Conservation (phyloP, 2,329 filamentous ascomycete genomes). For the Epichloe uncinata region DNA sequence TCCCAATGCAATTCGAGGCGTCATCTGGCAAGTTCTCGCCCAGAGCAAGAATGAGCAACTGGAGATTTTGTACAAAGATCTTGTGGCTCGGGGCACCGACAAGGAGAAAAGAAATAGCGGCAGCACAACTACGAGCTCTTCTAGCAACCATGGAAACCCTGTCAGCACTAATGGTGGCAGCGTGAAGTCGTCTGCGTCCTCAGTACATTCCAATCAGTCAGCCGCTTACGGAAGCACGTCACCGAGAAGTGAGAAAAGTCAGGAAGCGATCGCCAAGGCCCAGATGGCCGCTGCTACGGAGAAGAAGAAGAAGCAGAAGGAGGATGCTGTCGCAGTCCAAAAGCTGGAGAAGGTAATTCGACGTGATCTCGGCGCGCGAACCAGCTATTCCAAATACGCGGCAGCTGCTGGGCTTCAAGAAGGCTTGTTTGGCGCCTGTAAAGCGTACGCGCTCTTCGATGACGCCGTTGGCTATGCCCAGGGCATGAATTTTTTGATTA, state of each 20-base stretch:
- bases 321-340: slow-evolving; percentile 57
- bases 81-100: slow-evolving; percentile 67
- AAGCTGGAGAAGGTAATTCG: slow-evolving; percentile 88
- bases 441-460: slow-evolving; percentile 92
- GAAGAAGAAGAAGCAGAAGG: slow-evolving; percentile 65
- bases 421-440: slow-evolving; percentile 87
- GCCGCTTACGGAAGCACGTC: slow-evolving; percentile 42
- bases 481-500: slow-evolving; percentile 99
- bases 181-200: slow-evolving; percentile 67
- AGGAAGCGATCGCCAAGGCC: slow-evolving; percentile 51
- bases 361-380: slow-evolving; percentile 79
- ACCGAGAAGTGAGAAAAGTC: slow-evolving; percentile 45
- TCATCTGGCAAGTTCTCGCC: slow-evolving; percentile 95
- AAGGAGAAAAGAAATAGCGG: slow-evolving; percentile 55
- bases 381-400: slow-evolving; percentile 93
- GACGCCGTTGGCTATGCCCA: slow-evolving; percentile 93
- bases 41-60: slow-evolving; percentile 90
- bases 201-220: slow-evolving; percentile 67
- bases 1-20: slow-evolving; percentile 87
- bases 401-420: slow-evolving; percentile 85
- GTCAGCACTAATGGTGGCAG: slow-evolving; percentile 50
- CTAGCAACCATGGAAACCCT: slow-evolving; percentile 37
- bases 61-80: slow-evolving; percentile 72
- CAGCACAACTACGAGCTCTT: slow-evolving; percentile 35
- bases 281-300: slow-evolving; percentile 52